Percentiles rank a stretch among this genome's conserved stretches.
These are phyloP conservation scores for Apostasia shenzhenica DNA, from an alignment of 106 monocot species.

Conservation along the genomic window DNA sequence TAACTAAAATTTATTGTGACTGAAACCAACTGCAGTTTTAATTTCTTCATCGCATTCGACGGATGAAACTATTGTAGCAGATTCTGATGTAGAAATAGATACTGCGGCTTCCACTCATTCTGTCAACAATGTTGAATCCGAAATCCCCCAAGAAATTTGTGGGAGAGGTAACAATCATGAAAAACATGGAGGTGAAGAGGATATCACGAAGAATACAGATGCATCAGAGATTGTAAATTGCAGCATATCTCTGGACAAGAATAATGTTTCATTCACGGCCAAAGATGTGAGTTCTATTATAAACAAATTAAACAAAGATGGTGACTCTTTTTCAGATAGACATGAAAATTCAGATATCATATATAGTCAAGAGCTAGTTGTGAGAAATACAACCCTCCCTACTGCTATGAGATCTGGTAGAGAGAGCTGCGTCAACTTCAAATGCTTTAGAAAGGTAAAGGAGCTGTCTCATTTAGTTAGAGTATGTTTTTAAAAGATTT, in stretches of 20 bases:
- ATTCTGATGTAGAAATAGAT: slow-evolving; percentile 85
- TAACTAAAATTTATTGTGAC: not conserved
- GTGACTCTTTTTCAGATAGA: slow-evolving; percentile 28
- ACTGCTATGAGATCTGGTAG: slow-evolving; percentile 8
- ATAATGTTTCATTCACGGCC: slow-evolving; percentile 5
- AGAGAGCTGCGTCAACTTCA: slow-evolving; percentile 51
- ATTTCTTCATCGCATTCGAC: slow-evolving; percentile 86
- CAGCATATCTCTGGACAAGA: not conserved
- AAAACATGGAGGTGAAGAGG: slow-evolving; percentile 11
- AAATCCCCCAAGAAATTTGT: slow-evolving; percentile 14
- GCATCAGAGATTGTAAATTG: not conserved
- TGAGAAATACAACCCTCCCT: slow-evolving; percentile 23
- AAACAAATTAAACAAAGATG: slow-evolving; percentile 37
- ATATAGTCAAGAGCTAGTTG: slow-evolving; percentile 59
- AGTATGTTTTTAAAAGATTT: too few species aligned
- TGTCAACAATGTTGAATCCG: slow-evolving; percentile 10
- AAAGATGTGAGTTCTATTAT: slow-evolving; percentile 11
- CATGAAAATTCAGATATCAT: slow-evolving; percentile 76
- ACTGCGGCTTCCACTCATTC: slow-evolving; percentile 43
- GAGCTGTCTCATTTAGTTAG: too few species aligned
- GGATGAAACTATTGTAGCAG: slow-evolving; percentile 90
- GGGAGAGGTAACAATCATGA: slow-evolving; percentile 5
- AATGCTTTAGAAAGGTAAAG: slow-evolving; percentile 83
- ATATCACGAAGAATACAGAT: not conserved
- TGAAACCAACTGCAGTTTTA: slow-evolving; percentile 38